phyloP scores from a whole-genome alignment of 768 basidiomycete species.

The Ramaria rubella region DNA sequence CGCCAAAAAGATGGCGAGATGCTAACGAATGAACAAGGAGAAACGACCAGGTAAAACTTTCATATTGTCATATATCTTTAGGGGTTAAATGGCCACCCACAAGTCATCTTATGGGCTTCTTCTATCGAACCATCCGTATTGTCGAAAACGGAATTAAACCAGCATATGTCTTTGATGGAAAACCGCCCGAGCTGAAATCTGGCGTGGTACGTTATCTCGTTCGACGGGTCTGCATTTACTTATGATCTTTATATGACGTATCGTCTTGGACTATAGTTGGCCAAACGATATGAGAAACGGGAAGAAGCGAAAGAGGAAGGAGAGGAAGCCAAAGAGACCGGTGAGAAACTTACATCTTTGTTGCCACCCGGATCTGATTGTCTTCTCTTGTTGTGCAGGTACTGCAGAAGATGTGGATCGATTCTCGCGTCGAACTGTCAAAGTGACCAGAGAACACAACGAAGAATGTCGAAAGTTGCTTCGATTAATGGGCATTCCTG shows the following conservation, averaged over 20 bases:
- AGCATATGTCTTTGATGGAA: slow-evolving; percentile 96
- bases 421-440: slow-evolving; percentile 84
- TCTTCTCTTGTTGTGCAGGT: slow-evolving; percentile 32
- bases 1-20: slow-evolving; percentile 94
- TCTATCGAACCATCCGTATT: slow-evolving; percentile 95
- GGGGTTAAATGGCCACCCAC: background rate
- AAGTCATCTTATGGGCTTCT: slow-evolving; percentile 96
- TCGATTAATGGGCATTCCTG: slow-evolving; percentile 93
- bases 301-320: slow-evolving; percentile 93
- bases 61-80: background rate
- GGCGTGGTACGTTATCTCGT: slow-evolving; percentile 83
- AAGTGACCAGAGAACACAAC: slow-evolving; percentile 93
- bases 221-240: no score
- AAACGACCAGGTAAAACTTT: slow-evolving; percentile 67
- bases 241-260: background rate
- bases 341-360: slow-evolving; percentile 20
- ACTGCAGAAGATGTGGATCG: slow-evolving; percentile 91
- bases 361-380: background rate
- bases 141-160: slow-evolving; percentile 99
- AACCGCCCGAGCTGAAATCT: slow-evolving; percentile 95
- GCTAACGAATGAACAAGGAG: slow-evolving; percentile 95
- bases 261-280: slow-evolving; percentile 49
- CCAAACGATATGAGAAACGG: slow-evolving; percentile 86
- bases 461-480: slow-evolving; percentile 88
- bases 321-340: slow-evolving; percentile 94